A percentile compares a stretch with the other conserved stretches of the same genome.
phyloP scores from a whole-genome alignment of 345 rosid genomes.

The Garcia nutans region DNA sequence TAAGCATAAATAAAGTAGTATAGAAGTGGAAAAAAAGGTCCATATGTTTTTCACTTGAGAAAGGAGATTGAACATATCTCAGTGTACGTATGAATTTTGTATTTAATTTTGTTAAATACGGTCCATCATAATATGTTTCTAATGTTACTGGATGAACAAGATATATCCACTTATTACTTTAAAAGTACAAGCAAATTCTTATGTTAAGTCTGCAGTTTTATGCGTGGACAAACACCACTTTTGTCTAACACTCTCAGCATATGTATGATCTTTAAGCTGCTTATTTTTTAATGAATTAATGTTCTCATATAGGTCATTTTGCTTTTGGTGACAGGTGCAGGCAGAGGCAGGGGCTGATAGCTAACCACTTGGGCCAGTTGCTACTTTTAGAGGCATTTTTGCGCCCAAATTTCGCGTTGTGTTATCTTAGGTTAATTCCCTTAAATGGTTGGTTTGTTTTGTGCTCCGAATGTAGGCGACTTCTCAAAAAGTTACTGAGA shows the following conservation, averaged over 20 bases:
- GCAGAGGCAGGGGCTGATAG: slow-evolving; percentile 55
- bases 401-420: slow-evolving; percentile 22
- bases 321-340: slow-evolving; percentile 45
- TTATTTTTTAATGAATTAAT: not conserved
- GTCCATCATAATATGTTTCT: not conserved
- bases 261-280: not conserved
- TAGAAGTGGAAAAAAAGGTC: too few relatives aligned
- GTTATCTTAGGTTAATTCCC: slow-evolving; percentile 4
- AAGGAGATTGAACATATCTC: not conserved
- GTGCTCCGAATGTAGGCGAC: slow-evolving; percentile 6
- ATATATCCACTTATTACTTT: not conserved
- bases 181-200: not conserved
- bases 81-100: not conserved
- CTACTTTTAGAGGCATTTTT: slow-evolving; percentile 41
- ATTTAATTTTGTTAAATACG: not conserved
- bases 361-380: slow-evolving; percentile 20
- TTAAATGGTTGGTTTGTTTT: slow-evolving; percentile 4
- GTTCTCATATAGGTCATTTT: not conserved
- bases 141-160: not conserved
- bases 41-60: not conserved
- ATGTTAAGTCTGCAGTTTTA: not conserved
- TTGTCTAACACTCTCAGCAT: not conserved
- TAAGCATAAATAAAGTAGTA: slow-evolving; percentile 9
- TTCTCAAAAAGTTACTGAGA: slow-evolving; percentile 1
- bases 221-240: not conserved